phyloP scores from a whole-genome alignment of 257 asterid species.

The Fraxinus excelsior region DNA sequence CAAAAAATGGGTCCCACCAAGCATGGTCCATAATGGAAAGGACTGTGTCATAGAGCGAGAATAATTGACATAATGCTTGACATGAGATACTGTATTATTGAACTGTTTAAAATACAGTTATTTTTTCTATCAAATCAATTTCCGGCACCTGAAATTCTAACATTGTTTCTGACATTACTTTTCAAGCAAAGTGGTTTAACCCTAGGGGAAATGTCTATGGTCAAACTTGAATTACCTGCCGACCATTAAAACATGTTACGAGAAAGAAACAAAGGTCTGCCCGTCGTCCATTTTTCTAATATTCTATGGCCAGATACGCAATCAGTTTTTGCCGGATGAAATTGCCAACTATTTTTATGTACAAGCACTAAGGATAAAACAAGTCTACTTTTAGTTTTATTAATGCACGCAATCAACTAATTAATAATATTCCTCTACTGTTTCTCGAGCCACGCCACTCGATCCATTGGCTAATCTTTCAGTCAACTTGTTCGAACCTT shows the following conservation, averaged over 20 bases:
- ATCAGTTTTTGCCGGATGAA: conserved; percentile 53
- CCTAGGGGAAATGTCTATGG: neutral
- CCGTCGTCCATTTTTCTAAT: conserved; percentile 33
- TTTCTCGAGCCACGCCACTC: conserved; percentile 42
- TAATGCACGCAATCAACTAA: neutral
- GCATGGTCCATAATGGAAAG: no score
- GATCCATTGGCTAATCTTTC: conserved; percentile 54
- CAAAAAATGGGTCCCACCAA: no score
- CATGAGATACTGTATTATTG: no score
- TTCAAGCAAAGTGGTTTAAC: no score
- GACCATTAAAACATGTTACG: conserved; percentile 34
- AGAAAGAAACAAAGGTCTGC: conserved; percentile 35
- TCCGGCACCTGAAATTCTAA: no score
- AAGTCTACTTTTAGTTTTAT: conserved; percentile 6
- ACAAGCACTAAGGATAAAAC: conserved; percentile 46
- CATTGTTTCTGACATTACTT: no score
- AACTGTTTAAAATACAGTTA: no score
- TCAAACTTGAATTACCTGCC: conserved; percentile 14
- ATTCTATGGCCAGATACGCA: conserved; percentile 29
- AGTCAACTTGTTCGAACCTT: conserved; percentile 38
- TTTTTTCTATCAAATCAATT: no score
- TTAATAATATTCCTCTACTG: conserved; percentile 12
- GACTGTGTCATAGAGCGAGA: neutral
- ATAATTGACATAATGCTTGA: no score
- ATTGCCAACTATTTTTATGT: conserved; percentile 20